Base-by-base conservation (phyloP, 345 rosid genomes). In the Raphanus raphanistrum region DNA sequence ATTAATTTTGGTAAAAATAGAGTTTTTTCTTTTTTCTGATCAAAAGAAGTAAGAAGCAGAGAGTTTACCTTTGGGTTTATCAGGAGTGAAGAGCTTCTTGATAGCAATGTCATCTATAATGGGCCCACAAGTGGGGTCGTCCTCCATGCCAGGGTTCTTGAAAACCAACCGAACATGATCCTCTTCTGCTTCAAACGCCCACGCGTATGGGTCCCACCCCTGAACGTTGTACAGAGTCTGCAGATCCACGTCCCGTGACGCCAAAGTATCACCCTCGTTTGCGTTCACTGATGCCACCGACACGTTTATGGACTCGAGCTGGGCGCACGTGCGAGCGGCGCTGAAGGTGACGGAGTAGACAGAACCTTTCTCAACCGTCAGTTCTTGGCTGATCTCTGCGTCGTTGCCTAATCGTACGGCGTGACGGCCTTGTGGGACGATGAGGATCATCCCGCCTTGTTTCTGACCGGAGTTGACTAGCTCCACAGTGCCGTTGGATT, bases 281-380 rank as follows among this genome's bases (percentile, higher is more conserved):
- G 72, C 72, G 16, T 74, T 70, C 72, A 60, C 81, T 2, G 88
- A 83, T 7, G 87, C 84, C 63, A 92, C 97, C 11, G 99, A 95
- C 64, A 95, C 97, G 80, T 95, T 95, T 6, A 95, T 74, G 4
- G 98, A 87, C 76, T 95, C 99, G 55, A 92, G 85, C 85, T 92
- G 99, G 0, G 98, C 99, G 80, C 99, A 95, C 60, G 99, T 95
- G 83, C 99, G 97, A 5, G 99, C 97, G 13, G 99, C 98, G n/a
- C 98, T 91, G 80, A 95, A 92, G 27, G 99, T 91, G 13, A 95
- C 89, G 0, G 99, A 89, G 80, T 95, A 95, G 0, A 81, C 63
- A 6, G 88, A 81, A 1, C 99, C 98, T 72, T 92, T 95, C 80
- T 92, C 96, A n/a, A 95, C 92, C 76, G 84, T 69, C 32, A 95